phyloP scores from a whole-genome alignment of 495 filamentous ascomycete genomes.

The Xanthoparmelia taractica region DNA sequence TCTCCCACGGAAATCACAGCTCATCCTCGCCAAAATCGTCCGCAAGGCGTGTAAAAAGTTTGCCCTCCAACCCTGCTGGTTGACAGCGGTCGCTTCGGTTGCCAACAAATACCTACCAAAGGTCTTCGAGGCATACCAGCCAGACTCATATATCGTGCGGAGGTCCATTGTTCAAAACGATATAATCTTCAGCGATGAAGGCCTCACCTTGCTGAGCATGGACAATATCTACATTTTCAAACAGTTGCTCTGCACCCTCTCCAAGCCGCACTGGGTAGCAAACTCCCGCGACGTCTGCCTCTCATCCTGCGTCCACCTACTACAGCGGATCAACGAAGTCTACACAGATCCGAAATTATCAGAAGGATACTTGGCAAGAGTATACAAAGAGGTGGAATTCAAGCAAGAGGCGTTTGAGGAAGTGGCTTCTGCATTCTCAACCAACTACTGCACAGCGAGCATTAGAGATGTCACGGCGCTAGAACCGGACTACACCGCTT shows the following conservation, averaged over 20 bases:
- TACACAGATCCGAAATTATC: constrained; percentile 22
- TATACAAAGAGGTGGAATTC: constrained; percentile 21
- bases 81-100: constrained; percentile 34
- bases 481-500: constrained; percentile 10
- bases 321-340: constrained; percentile 47
- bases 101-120: constrained; percentile 36
- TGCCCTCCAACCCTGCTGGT: constrained; percentile 40
- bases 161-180: constrained; percentile 63
- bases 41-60: constrained; percentile 40
- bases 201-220: constrained; percentile 57
- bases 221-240: constrained; percentile 71
- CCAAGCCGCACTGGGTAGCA: constrained; percentile 30
- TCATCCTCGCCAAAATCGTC: constrained; percentile 35
- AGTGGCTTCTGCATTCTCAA: constrained; percentile 17
- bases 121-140: constrained; percentile 15
- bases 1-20: constrained; percentile 35
- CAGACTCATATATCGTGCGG: constrained; percentile 45
- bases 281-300: constrained; percentile 34
- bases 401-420: constrained; percentile 15
- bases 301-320: constrained; percentile 45
- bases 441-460: constrained; percentile 20
- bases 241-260: constrained; percentile 51
- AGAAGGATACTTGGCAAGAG: constrained; percentile 20
- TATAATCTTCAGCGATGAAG: constrained; percentile 61
- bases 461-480: constrained; percentile 17